Conservation (phyloP, 257 asterid genomes). For the Linderniella brevidens region DNA sequence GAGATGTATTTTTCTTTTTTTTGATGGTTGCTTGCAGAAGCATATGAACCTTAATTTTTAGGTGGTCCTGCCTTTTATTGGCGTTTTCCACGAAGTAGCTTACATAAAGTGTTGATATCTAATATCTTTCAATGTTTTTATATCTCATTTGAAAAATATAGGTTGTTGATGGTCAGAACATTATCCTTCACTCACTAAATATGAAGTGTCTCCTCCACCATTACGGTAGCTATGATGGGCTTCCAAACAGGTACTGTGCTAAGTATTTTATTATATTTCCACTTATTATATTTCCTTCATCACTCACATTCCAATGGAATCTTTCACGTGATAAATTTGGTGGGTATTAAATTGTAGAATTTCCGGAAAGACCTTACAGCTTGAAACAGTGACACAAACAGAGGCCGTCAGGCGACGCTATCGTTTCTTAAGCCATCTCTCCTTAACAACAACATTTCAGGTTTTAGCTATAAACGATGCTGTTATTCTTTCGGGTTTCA, state of each 20-base stretch:
- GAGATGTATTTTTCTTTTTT: not conserved
- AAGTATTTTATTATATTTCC: not conserved
- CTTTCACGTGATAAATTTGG: not conserved
- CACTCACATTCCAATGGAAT: not conserved
- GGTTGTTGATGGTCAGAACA: constrained; percentile 88
- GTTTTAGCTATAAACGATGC: constrained; percentile 12
- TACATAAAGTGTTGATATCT: too few relatives aligned
- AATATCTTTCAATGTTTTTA: not conserved
- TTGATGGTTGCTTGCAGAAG: not conserved
- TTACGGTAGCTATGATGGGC: constrained; percentile 56
- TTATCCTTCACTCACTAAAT: constrained; percentile 70
- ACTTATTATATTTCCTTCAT: not conserved
- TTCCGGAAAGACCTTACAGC: constrained; percentile 64
- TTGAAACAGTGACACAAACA: constrained; percentile 77
- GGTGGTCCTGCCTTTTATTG: too few relatives aligned
- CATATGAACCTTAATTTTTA: too few relatives aligned
- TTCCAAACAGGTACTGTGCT: constrained; percentile 59
- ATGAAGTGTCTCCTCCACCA: constrained; percentile 90
- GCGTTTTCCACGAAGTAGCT: too few relatives aligned
- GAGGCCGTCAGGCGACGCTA: constrained; percentile 81
- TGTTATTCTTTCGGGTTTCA: too few relatives aligned
- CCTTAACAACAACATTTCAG: constrained; percentile 87
- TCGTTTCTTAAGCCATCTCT: constrained; percentile 87
- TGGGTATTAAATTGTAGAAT: constrained; percentile 37
- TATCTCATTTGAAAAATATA: constrained; percentile 17